Evolutionary conservation across 805 yeast species (phyloP).

Genomic region (Ogataea parapolymorpha): DNA sequence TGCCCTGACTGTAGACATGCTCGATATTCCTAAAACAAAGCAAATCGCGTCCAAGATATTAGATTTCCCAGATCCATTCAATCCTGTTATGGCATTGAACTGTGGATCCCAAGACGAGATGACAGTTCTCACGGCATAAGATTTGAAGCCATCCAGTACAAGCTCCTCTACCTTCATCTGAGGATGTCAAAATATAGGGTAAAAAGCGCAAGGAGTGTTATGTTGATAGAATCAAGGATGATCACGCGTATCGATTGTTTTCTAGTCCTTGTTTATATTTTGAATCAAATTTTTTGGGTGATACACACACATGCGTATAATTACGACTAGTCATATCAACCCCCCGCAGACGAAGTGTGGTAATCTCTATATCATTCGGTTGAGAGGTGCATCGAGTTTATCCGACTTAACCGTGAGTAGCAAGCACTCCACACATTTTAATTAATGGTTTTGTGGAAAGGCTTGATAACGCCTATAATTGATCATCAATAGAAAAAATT

Average conservation of each 20-base stretch:
- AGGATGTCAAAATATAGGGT: background rate
- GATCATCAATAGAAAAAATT: too few relatives aligned
- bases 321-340: too few relatives aligned
- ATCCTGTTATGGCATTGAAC: constrained; percentile 96
- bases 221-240: too few relatives aligned
- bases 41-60: constrained; percentile 96
- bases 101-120: constrained; percentile 94
- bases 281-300: background rate
- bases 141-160: constrained; percentile 95
- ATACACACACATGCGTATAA: background rate
- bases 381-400: too few relatives aligned
- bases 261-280: background rate
- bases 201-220: background rate
- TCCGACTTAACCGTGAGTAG: too few relatives aligned
- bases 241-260: background rate
- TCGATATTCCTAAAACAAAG: constrained; percentile 94
- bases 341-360: too few relatives aligned
- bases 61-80: constrained; percentile 97
- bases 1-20: constrained; percentile 94
- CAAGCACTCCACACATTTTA: too few relatives aligned
- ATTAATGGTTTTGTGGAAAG: too few relatives aligned
- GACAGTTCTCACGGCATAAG: constrained; percentile 95
- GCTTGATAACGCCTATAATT: too few relatives aligned
- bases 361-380: too few relatives aligned
- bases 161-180: constrained; percentile 91